Evolutionary conservation across 495 filamentous ascomycete species (phyloP).

Genomic region (Trichocladium antarcticum): DNA sequence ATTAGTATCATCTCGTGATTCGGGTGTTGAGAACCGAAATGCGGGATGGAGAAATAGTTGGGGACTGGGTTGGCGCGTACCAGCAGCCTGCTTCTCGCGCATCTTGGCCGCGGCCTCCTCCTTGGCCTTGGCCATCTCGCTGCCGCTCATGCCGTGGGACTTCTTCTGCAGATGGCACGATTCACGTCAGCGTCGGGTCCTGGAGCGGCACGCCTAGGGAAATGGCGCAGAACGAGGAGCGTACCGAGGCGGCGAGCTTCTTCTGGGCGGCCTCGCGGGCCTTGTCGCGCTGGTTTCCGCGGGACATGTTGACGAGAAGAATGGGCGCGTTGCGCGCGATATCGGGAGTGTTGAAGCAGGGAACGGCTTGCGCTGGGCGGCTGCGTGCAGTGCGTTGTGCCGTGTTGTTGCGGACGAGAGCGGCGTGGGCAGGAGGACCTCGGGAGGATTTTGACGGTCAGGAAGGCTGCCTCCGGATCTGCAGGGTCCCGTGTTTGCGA

Average conservation of each 20-base stretch:
- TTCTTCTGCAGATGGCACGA: conserved; percentile 46
- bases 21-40: no score
- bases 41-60: background rate
- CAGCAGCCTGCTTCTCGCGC: conserved; percentile 79
- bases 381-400: background rate
- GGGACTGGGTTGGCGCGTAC: conserved; percentile 36
- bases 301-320: conserved; percentile 50
- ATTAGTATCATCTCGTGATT: background rate
- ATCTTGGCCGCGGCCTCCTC: conserved; percentile 73
- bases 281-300: conserved; percentile 88
- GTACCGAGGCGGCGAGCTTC: conserved; percentile 45
- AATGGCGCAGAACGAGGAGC: conserved; percentile 16
- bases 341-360: no score
- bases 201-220: background rate
- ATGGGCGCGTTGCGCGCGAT: background rate
- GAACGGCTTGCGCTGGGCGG: background rate
- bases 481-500: conserved; percentile 1
- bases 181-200: background rate
- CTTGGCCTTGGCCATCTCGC: conserved; percentile 59
- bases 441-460: background rate
- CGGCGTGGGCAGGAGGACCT: background rate
- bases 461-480: background rate
- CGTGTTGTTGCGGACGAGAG: background rate
- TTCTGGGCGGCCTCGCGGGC: conserved; percentile 74
- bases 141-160: conserved; percentile 47